These are phyloP conservation scores for Emericellopsis cladophorae DNA, from an alignment of 2,329 filamentous ascomycete genomes.

Conservation along the genomic window DNA sequence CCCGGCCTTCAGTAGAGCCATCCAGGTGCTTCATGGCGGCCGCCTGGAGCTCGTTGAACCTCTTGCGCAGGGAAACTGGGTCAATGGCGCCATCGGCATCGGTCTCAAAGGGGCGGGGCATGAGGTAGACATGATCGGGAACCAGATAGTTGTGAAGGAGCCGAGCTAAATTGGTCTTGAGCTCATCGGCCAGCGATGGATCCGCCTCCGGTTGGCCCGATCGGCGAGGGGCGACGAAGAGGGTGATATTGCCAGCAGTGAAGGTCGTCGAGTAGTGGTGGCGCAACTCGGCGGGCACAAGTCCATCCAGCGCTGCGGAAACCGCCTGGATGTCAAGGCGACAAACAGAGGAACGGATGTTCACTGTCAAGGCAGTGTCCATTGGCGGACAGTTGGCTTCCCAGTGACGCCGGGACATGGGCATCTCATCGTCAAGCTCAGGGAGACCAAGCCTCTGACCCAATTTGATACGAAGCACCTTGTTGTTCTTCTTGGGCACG, in stretches of 20 bases:
- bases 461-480: slow-evolving; percentile 40
- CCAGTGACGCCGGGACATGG: slow-evolving; percentile 31
- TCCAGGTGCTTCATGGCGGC: slow-evolving; percentile 9
- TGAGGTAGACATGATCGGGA: slow-evolving; percentile 20
- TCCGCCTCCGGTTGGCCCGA: not conserved
- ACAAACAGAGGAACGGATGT: slow-evolving; percentile 23
- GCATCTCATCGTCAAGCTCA: slow-evolving; percentile 28
- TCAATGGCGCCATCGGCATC: slow-evolving; percentile 18
- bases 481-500: slow-evolving; percentile 42
- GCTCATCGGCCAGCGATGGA: slow-evolving; percentile 2
- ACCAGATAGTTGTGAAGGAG: slow-evolving; percentile 21
- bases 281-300: slow-evolving; percentile 7
- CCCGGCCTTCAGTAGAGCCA: slow-evolving; percentile 19
- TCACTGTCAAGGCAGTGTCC: slow-evolving; percentile 29
- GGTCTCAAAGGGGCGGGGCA: slow-evolving; percentile 20
- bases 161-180: slow-evolving; percentile 6
- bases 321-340: slow-evolving; percentile 15
- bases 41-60: slow-evolving; percentile 12
- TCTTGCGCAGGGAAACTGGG: slow-evolving; percentile 18
- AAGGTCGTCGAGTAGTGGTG: slow-evolving; percentile 5
- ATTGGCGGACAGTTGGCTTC: slow-evolving; percentile 33
- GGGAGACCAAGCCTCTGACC: slow-evolving; percentile 31
- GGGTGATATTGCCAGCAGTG: slow-evolving; percentile 4
- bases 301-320: slow-evolving; percentile 9
- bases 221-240: slow-evolving; percentile 10